phyloP scores from a whole-genome alignment of 2,329 filamentous ascomycete species.

The Penicillium sp. region DNA sequence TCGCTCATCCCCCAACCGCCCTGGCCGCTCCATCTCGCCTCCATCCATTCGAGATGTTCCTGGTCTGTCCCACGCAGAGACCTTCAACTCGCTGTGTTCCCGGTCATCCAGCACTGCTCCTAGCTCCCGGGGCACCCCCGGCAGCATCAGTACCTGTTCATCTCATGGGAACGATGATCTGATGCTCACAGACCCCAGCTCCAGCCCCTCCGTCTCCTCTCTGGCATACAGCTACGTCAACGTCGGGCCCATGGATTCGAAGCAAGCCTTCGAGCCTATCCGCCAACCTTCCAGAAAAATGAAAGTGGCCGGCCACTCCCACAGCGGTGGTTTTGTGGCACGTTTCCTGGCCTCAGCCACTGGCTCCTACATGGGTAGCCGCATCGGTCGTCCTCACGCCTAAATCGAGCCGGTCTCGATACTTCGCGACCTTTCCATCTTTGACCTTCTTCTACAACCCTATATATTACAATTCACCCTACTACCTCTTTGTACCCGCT shows the following conservation, averaged over 20 bases:
- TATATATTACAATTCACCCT: constrained; percentile 5
- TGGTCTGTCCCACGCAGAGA: constrained; percentile 39
- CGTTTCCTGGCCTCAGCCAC: constrained; percentile 43
- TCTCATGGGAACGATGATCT: constrained; percentile 34
- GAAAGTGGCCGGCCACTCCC: constrained; percentile 30
- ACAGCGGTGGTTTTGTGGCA: constrained; percentile 40
- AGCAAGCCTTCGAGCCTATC: constrained; percentile 25
- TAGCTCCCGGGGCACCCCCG: constrained; percentile 43
- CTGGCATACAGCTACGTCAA: constrained; percentile 36
- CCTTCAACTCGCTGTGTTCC: constrained; percentile 40
- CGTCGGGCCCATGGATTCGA: constrained; percentile 30
- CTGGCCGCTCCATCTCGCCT: constrained; percentile 40
- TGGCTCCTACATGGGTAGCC: constrained; percentile 39
- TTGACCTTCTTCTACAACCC: background rate
- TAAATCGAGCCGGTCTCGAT: constrained; percentile 24
- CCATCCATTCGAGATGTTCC: constrained; percentile 45
- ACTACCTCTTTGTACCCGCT: constrained; percentile 9
- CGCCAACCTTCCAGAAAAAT: constrained; percentile 42
- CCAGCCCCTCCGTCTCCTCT: constrained; percentile 31
- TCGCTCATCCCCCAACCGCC: constrained; percentile 34
- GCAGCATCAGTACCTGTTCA: constrained; percentile 39
- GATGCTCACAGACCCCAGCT: constrained; percentile 31
- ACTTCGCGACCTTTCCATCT: background rate
- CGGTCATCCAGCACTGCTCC: constrained; percentile 44
- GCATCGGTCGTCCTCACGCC: constrained; percentile 31